Base-by-base conservation (phyloP, 805 yeast genomes). In the Starmerella stigmatis region DNA sequence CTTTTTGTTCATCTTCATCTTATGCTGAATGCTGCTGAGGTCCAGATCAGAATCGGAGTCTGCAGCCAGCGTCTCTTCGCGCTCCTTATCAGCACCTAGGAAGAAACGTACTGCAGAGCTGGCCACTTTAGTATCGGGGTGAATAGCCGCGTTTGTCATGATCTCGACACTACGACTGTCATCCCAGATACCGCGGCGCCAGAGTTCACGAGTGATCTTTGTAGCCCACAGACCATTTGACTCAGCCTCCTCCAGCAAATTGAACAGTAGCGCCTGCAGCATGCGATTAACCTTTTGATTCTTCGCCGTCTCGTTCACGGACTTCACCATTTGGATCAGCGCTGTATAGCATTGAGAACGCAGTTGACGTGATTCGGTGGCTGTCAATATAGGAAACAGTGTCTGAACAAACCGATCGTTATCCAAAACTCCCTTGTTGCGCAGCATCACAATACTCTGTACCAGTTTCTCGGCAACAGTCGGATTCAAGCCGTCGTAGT, bases 151-250 rank as follows among this genome's bases (percentile, higher is more conserved):
- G 57, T 86, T 92, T 1, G 94, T 81, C 97, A 92, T 88, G 58
- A 92, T 78, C 64, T 92, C 98, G n/a, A 92, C 94, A 0, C 97
- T 81, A 57, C 96, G 72, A 0, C 94, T 75, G 62, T 92, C 99
- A 63, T 86, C 96, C 99, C 99, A 92, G 47, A 92, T 83, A 59
- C 94, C 94, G 61, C 97, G 75, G 68, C 95, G 76, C 99, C 99
- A 92, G 42, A 92, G 69, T 63, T 92, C 97, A 60, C 97, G 75
- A 5, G 96, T 86, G 46, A 92, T 68, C 58, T 86, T 88, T 3
- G 96, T 84, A 7, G 97, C 96, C 96, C 97, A 92, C 20, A 92
- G 67, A 29, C 96, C 96, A 57, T 81, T 84, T 32, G 85, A 73
- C 54, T 78, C 83, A 48, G 82, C 77, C 61, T 83, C 79, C 53